Base-by-base conservation (phyloP, 139 green algal species). In the Auxenochlorella protothecoides region DNA sequence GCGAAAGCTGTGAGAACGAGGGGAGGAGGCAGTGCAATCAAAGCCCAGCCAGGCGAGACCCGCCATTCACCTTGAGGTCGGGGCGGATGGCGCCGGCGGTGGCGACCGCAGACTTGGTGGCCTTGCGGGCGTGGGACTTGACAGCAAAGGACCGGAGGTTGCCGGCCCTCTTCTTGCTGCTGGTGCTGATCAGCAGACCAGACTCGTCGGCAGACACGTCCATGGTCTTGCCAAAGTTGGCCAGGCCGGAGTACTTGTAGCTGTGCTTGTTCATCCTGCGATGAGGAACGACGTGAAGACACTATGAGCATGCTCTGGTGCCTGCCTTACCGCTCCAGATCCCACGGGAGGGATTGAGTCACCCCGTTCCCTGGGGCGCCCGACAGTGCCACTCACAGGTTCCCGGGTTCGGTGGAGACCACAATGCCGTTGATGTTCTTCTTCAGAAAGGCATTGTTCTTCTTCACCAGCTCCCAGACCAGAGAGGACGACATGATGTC, bases 161-260 rank as follows among this genome's bases (percentile, higher is more conserved):
- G 12, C 60, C 27, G 4, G 60, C 62, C 63, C 71, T 68, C 76
- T 76, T 79, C 69, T 75, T 79, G 59, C 55, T 83, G 13, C 67
- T 84, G 66, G 72, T 85, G 85, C 55, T 70, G 68, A 65, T 84
- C 85, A 89, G 80, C 68, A 71, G 63, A 5, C n/a, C 51, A 13
- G 56, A 61, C 51, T 54, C 54, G 14, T 66, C 57, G 11, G 52
- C 59, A 15, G 51, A 65, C 56, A 84, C 79, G 55, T 72, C 77
- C 61, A 79, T 72, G n/a, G 72, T 77, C 44, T 57, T 67, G 63
- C 5, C 6, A 4, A 70, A 53, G 76, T 79, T 83, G 56, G 75
- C 75, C 65, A 84, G 72, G 61, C 89, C 89, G 60, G 85, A 92
- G 81, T 89, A 85, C 79, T 93, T 95, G 88, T 90, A 95, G 77